Evolutionary conservation across 2,329 filamentous ascomycete genomes (phyloP), one percentile per base, ranked within the genome.

Genomic region (Beauveria sp.): DNA sequence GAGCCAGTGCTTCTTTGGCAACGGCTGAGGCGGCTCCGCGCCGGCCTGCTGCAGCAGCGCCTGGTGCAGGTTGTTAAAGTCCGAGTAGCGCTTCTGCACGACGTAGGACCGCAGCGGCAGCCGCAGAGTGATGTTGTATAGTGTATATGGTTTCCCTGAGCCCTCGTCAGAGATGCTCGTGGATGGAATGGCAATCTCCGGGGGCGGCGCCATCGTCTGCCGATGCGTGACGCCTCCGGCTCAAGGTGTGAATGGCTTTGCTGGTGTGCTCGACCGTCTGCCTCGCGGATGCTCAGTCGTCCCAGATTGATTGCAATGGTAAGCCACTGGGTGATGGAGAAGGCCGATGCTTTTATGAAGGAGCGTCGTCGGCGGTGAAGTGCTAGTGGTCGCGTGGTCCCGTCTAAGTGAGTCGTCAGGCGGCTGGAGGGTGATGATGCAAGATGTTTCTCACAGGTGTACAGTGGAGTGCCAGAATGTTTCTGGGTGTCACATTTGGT

Each of bases 81-180:
- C 90, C 59, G 87, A 91, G 79, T 93, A 96, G 68, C 90, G 88
- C 75, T 93, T 93, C 69, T 87, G 85, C 5, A 92, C 80, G 66
- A 89, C 87, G 68, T 88, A 89, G 5, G 88, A 89, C 53, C 88
- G 86, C 16, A 93, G 82, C 0, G 90, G 90, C 1, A 92, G 85
- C 56, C 89, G 86, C 63, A 95, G 80, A 24, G 85, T 87, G 73
- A 93, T 88, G 73, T 90, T 90, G 79, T 93, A 93, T 66, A 88
- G 82, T 0, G 89, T 93, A 73, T 86, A 91, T 0, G 87, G 81
- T 69, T 91, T 90, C 65, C 80, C 78, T 5, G 73, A 69, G 64
- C 69, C 72, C 65, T 79, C 79, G 63, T 80, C 76, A 58, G 81
- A 79, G 62, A 84, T 74, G 65, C 83, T 86, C 54, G 86, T 87